phyloP scores from a whole-genome alignment of 345 rosid genomes.

The Eucalyptus tenuipes region DNA sequence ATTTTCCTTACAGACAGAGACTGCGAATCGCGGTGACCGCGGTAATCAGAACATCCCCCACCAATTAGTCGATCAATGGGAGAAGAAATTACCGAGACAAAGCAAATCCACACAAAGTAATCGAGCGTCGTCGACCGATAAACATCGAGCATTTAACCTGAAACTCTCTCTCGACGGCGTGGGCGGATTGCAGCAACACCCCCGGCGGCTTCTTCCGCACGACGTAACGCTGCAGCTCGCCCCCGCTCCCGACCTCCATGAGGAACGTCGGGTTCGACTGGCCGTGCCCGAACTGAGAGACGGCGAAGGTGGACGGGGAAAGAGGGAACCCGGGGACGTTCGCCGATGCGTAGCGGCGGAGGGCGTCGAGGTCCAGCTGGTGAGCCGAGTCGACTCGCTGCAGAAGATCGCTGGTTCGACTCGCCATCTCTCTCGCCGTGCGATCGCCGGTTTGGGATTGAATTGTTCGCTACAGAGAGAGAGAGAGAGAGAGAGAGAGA shows the following conservation, averaged over 20 bases:
- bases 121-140: not conserved
- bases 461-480: no score
- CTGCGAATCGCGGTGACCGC: not conserved
- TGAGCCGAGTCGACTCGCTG: slow-evolving; percentile 20
- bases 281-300: slow-evolving; percentile 89
- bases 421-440: slow-evolving; percentile 25
- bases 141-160: slow-evolving; percentile 16
- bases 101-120: not conserved
- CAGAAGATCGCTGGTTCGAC: slow-evolving; percentile 47
- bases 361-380: slow-evolving; percentile 46
- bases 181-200: slow-evolving; percentile 72
- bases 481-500: not conserved
- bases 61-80: not conserved
- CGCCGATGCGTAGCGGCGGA: slow-evolving; percentile 40
- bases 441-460: not conserved
- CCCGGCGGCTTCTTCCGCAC: slow-evolving; percentile 97
- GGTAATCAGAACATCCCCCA: not conserved
- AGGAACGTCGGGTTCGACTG: slow-evolving; percentile 90
- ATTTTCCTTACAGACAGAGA: not conserved
- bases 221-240: slow-evolving; percentile 52
- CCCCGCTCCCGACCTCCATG: slow-evolving; percentile 45
- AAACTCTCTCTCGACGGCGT: slow-evolving; percentile 88
- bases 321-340: slow-evolving; percentile 63
- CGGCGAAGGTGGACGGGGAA: slow-evolving; percentile 40
- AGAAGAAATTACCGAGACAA: not conserved